These are phyloP conservation scores for Ganoderma sinense DNA, from an alignment of 1,284 basidiomycete genomes.

Conservation along the genomic window DNA sequence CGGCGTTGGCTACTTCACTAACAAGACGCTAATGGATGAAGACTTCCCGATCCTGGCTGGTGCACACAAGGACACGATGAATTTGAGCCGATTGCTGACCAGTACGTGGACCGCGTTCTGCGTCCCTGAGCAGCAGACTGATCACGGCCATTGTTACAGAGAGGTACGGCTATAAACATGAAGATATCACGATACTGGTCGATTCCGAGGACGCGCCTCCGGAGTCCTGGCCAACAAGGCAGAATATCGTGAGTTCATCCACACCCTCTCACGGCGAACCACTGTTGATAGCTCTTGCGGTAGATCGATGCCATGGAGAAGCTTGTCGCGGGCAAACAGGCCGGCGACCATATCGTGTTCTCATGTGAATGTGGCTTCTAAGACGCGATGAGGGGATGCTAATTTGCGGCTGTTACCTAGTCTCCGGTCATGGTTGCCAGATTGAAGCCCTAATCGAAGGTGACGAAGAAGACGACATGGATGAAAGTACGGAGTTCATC, in stretches of 20 bases:
- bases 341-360: constrained; percentile 34
- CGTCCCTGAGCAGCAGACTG: background rate
- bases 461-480: constrained; percentile 31
- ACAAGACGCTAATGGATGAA: background rate
- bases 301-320: constrained; percentile 31
- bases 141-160: constrained; percentile 3
- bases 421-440: constrained; percentile 36
- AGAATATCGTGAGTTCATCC: constrained; percentile 27
- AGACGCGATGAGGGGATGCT: background rate
- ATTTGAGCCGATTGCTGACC: constrained; percentile 17
- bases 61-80: constrained; percentile 20
- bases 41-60: constrained; percentile 14
- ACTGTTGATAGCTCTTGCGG: background rate
- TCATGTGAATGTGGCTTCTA: constrained; percentile 28
- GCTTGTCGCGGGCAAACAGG: constrained; percentile 25
- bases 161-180: constrained; percentile 20
- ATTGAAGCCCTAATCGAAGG: constrained; percentile 13
- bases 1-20: constrained; percentile 10
- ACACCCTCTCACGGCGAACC: background rate
- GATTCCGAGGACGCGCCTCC: constrained; percentile 16
- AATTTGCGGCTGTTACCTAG: constrained; percentile 13
- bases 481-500: constrained; percentile 28
- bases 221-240: constrained; percentile 24
- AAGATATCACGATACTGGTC: constrained; percentile 30
- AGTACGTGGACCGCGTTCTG: constrained; percentile 5